Percentiles rank a stretch among this genome's conserved stretches.
Conservation (phyloP, 2,329 filamentous ascomycete genomes). For the Phyllosticta citrichinensis region DNA sequence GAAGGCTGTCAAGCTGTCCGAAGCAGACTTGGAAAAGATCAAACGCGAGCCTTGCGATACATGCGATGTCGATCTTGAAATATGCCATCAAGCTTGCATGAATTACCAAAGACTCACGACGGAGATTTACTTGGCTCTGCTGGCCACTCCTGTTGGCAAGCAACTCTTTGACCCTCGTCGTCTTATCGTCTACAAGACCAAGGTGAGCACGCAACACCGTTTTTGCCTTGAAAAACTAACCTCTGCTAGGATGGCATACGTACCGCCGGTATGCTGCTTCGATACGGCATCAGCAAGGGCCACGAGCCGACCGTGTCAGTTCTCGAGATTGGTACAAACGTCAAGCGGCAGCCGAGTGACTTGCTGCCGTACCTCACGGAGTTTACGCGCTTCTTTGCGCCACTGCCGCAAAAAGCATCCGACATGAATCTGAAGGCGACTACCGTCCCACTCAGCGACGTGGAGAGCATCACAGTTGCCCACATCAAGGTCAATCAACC, state of each 20-base stretch:
- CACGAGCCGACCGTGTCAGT: slow-evolving; percentile 63
- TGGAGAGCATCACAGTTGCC: slow-evolving; percentile 76
- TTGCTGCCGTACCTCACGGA: slow-evolving; percentile 70
- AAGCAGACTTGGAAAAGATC: slow-evolving; percentile 83
- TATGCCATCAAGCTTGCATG: slow-evolving; percentile 73
- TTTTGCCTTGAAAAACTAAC: neutral
- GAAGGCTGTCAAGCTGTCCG: slow-evolving; percentile 83
- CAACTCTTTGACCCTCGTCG: slow-evolving; percentile 67
- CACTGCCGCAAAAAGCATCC: slow-evolving; percentile 54
- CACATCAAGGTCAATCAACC: slow-evolving; percentile 42
- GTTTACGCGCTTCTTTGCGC: slow-evolving; percentile 58
- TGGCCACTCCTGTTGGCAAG: slow-evolving; percentile 73
- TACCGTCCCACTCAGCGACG: slow-evolving; percentile 62
- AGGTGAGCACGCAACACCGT: slow-evolving; percentile 26
- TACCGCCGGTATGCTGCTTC: slow-evolving; percentile 68
- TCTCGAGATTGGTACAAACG: slow-evolving; percentile 62
- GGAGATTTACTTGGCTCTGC: slow-evolving; percentile 66
- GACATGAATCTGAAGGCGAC: slow-evolving; percentile 59
- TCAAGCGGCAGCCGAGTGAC: slow-evolving; percentile 69
- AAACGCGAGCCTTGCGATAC: slow-evolving; percentile 74
- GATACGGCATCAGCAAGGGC: slow-evolving; percentile 61
- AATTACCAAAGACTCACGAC: slow-evolving; percentile 69
- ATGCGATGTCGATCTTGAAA: slow-evolving; percentile 71
- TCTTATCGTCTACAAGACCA: slow-evolving; percentile 66
- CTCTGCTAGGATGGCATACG: slow-evolving; percentile 59